Evolutionary conservation across 2,329 filamentous ascomycete species (phyloP).

Genomic region (Hymenoscyphus occultus): DNA sequence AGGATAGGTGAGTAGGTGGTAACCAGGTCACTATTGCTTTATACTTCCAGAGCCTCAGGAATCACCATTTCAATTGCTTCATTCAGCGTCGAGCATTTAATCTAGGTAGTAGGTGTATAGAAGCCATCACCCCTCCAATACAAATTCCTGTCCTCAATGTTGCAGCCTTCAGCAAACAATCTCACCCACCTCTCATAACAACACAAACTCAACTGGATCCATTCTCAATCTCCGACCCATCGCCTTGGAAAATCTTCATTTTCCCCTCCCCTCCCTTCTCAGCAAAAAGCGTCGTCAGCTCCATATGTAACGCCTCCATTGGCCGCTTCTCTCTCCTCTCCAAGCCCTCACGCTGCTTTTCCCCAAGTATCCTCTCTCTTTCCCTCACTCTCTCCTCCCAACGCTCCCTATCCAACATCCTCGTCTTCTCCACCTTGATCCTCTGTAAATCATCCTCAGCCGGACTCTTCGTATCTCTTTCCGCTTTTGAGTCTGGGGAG

Average conservation of each 20-base stretch:
- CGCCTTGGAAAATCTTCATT: background rate
- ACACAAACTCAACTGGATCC: background rate
- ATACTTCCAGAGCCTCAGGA: too few relatives aligned
- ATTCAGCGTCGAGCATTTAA: background rate
- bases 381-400: background rate
- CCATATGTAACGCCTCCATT: conserved; percentile 24
- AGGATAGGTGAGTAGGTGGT: too few relatives aligned
- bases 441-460: background rate
- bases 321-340: conserved; percentile 9
- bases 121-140: background rate
- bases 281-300: conserved; percentile 27
- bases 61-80: background rate
- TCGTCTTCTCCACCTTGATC: background rate
- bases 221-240: background rate
- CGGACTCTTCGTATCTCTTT: background rate
- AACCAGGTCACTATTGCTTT: too few relatives aligned
- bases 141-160: background rate
- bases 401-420: conserved; percentile 1
- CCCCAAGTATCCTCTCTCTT: background rate
- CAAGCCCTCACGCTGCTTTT: background rate
- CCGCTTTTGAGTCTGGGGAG: background rate
- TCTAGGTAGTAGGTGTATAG: background rate
- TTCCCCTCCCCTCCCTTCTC: conserved; percentile 16
- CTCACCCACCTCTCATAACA: background rate
- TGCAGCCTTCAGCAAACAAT: background rate